These are phyloP conservation scores for Rhodamnia rubescens DNA, from an alignment of 345 rosid species.

Conservation along the genomic window DNA sequence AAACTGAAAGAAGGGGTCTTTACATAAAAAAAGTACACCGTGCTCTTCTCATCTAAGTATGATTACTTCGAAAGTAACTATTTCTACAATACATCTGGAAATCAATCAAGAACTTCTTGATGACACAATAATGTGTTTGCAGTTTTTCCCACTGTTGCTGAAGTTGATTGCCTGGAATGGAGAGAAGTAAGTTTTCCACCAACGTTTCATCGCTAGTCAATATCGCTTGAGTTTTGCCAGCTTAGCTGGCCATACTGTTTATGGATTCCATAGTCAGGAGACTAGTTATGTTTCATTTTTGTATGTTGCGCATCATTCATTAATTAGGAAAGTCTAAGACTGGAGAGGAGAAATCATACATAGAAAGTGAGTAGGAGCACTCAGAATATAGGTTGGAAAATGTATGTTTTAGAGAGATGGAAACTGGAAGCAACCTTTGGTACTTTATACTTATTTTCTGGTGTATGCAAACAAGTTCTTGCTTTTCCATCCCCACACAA, in stretches of 20 bases:
- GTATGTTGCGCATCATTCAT: not conserved
- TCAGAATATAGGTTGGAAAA: not conserved
- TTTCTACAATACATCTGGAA: not conserved
- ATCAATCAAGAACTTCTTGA: not conserved
- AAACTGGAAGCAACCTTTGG: not conserved
- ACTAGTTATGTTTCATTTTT: not conserved
- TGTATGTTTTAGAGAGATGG: not conserved
- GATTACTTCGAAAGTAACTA: not conserved
- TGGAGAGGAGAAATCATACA: not conserved
- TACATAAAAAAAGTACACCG: not conserved
- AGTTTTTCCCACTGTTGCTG: constrained; percentile 90
- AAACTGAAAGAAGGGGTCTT: not conserved
- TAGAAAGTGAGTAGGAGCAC: not conserved
- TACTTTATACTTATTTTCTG: not conserved
- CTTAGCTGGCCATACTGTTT: not conserved
- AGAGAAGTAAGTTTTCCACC: constrained; percentile 51
- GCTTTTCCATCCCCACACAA: not conserved
- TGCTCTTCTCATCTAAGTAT: not conserved
- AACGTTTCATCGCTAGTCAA: not conserved
- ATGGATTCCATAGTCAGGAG: not conserved
- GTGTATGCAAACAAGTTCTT: not conserved
- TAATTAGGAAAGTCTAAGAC: not conserved
- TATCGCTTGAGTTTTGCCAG: not conserved
- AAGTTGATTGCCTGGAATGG: constrained; percentile 95
- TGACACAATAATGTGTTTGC: constrained; percentile 9